These are phyloP conservation scores for Incumbomyces delicatus DNA, from an alignment of 2,329 filamentous ascomycete species.

Conservation along the genomic window DNA sequence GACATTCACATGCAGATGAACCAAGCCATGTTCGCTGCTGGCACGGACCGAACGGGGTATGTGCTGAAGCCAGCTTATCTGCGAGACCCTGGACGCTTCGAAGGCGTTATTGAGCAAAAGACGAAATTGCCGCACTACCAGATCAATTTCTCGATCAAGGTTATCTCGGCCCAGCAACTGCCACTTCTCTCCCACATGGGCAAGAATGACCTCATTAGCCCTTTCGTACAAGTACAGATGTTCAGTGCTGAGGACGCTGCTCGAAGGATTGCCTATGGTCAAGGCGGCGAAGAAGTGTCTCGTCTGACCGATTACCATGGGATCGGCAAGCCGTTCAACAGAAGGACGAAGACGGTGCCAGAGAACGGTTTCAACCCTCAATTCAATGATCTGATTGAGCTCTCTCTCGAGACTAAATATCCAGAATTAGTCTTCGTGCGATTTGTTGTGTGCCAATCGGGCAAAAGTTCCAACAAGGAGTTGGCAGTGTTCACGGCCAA, in stretches of 20 bases:
- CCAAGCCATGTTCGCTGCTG: constrained; percentile 92
- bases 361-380: constrained; percentile 91
- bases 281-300: constrained; percentile 57
- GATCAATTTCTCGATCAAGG: constrained; percentile 73
- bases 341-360: constrained; percentile 67
- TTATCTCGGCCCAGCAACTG: constrained; percentile 90
- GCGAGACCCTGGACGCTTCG: constrained; percentile 34
- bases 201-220: constrained; percentile 69
- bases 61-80: constrained; percentile 86
- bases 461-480: constrained; percentile 51
- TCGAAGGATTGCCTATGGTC: constrained; percentile 57
- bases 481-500: constrained; percentile 90
- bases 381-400: constrained; percentile 69
- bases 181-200: constrained; percentile 68
- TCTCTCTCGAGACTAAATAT: constrained; percentile 85
- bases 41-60: constrained; percentile 78
- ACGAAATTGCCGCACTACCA: constrained; percentile 33
- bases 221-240: constrained; percentile 90
- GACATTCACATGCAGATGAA: constrained; percentile 94
- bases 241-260: constrained; percentile 89
- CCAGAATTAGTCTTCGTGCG: constrained; percentile 88
- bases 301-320: constrained; percentile 55
- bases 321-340: constrained; percentile 62
- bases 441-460: constrained; percentile 83
- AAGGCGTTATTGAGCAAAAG: constrained; percentile 25